phyloP scores from a whole-genome alignment of 2,329 filamentous ascomycete species.

The Cladophialophora exuberans region DNA sequence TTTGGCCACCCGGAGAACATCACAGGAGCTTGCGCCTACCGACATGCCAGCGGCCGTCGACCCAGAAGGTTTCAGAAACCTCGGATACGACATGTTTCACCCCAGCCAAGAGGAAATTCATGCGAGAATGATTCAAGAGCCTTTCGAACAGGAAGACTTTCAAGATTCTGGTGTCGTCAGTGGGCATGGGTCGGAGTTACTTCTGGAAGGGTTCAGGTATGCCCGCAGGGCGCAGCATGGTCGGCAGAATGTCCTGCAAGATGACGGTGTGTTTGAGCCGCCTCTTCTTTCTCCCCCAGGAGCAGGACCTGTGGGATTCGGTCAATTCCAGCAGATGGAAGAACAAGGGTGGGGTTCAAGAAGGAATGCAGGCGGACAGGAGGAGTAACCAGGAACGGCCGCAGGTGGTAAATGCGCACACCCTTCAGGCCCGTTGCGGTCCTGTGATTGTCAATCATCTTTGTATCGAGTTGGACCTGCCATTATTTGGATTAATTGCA shows the following conservation, averaged over 20 bases:
- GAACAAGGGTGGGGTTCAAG: not conserved
- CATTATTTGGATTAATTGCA: no score
- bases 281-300: not conserved
- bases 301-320: not conserved
- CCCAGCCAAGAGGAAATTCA: not conserved
- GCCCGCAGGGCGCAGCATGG: not conserved
- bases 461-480: no score
- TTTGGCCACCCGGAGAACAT: not conserved
- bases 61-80: not conserved
- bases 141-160: not conserved
- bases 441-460: no score
- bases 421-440: no score
- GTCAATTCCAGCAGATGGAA: conserved; percentile 6
- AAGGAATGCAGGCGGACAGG: no score
- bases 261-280: not conserved
- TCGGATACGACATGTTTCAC: not conserved
- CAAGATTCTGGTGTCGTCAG: not conserved
- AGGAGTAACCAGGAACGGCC: no score
- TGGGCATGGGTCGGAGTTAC: not conserved
- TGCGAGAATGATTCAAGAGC: not conserved
- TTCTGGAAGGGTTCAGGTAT: conserved; percentile 5
- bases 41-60: not conserved
- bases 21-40: not conserved
- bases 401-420: no score
- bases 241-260: not conserved